These are phyloP conservation scores for Tulasnella sp. DNA, from an alignment of 768 basidiomycete genomes.

Conservation along the genomic window DNA sequence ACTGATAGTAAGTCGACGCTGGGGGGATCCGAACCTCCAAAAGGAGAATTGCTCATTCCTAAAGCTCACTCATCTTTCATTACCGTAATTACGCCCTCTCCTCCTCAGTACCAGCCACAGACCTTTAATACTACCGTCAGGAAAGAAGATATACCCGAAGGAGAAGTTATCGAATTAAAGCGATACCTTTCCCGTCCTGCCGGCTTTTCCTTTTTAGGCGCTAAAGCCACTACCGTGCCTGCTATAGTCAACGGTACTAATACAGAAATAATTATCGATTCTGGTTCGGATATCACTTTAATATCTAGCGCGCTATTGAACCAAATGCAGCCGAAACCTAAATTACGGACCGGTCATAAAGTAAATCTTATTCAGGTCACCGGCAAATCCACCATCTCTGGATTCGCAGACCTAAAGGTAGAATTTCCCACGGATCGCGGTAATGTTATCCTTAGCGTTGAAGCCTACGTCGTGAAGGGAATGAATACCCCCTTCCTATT, in stretches of 20 bases:
- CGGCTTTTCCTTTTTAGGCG: conserved; percentile 39
- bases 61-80: background rate
- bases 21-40: background rate
- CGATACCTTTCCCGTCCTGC: conserved; percentile 36
- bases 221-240: conserved; percentile 35
- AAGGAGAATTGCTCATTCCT: background rate
- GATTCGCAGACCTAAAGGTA: conserved; percentile 30
- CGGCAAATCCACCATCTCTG: conserved; percentile 32
- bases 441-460: background rate
- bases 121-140: background rate
- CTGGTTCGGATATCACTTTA: conserved; percentile 30
- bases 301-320: conserved; percentile 9
- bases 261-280: too few relatives aligned
- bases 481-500: conserved; percentile 31
- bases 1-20: background rate
- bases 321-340: conserved; percentile 28
- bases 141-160: background rate
- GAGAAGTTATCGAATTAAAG: conserved; percentile 29
- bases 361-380: too few relatives aligned
- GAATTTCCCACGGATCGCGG: conserved; percentile 16
- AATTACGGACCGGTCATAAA: conserved; percentile 35
- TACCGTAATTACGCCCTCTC: background rate
- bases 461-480: background rate
- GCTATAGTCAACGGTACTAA: conserved; percentile 21
- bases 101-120: background rate